Evolutionary conservation across 2,329 filamentous ascomycete species (phyloP), one percentile per base, ranked within the genome.

Genomic region (Trichoderma sp.): DNA sequence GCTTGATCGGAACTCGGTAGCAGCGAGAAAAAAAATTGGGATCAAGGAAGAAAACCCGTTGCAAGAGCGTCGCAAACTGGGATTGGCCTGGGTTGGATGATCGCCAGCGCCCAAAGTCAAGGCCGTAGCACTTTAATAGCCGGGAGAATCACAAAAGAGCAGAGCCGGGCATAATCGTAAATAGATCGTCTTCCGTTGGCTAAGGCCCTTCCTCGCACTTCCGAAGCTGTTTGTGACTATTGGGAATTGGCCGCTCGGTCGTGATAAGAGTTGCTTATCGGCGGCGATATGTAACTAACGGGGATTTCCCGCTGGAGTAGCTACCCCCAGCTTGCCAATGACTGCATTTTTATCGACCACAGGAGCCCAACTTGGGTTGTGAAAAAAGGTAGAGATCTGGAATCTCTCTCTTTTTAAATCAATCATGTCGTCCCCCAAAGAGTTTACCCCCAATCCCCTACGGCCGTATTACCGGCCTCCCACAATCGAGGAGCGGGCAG

Each of bases 381-480:
- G 64, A 64, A 38, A 38, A 72, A 64, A 72, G 69, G 72, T 77
- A 77, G 78, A 83, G 81, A 81, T 79, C 75, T 79, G 75, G 75
- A 74, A 77, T 76, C 78, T 76, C 76, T 74, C 79, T 76, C 60
- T 63, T 76, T 72, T 80, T 80, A 83, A 9, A 77, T 78, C 80
- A 83, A 77, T 53, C 77, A 89, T 88, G 87, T 82, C 86, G 86
- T 82, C 86, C 79, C 82, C 84, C 78, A 83, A 85, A 71, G 81
- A 83, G 80, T 86, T 88, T 77, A 86, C 84, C 77, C 83, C 88
- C 76, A 93, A 94, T 79, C 92, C 92, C 75, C 85, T 93, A 75
- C 88, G 92, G 77, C 92, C 92, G 21, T 94, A 94, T 85, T 93
- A 94, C 82, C 91, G 92, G 78, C 89, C 89, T 50, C 89, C 89